phyloP scores from a whole-genome alignment of 441 rosid genomes.

The Mallotus japonicus region DNA sequence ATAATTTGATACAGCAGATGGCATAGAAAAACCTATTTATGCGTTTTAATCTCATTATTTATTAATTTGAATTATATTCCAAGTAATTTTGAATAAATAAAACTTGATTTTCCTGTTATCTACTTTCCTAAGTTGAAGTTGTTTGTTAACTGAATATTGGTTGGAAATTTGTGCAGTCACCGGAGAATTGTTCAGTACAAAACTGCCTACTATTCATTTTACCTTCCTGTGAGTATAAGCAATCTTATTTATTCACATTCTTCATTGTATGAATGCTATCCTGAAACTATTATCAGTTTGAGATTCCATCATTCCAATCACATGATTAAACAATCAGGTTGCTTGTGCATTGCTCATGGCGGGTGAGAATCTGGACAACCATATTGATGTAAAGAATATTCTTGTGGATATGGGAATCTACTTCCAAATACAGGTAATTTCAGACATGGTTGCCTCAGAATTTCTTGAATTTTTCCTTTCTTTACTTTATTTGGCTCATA shows the following conservation, averaged over 20 bases:
- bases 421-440: constrained; percentile 78
- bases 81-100: background rate
- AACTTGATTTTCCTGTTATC: background rate
- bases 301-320: background rate
- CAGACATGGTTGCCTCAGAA: background rate
- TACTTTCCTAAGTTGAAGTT: background rate
- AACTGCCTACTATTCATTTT: constrained; percentile 85
- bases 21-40: background rate
- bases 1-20: background rate
- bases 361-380: constrained; percentile 76
- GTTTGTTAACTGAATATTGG: constrained; percentile 12
- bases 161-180: constrained; percentile 51
- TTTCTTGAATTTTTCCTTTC: background rate
- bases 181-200: constrained; percentile 80
- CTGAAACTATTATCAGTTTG: background rate
- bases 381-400: constrained; percentile 60
- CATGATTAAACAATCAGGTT: constrained; percentile 37
- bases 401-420: constrained; percentile 87
- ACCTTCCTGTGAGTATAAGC: constrained; percentile 74
- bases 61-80: background rate
- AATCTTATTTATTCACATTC: background rate
- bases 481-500: background rate
- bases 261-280: background rate
- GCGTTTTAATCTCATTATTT: background rate
- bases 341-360: constrained; percentile 82